These are phyloP conservation scores for Orychophragmus violaceus DNA, from an alignment of 345 rosid genomes.

Conservation along the genomic window DNA sequence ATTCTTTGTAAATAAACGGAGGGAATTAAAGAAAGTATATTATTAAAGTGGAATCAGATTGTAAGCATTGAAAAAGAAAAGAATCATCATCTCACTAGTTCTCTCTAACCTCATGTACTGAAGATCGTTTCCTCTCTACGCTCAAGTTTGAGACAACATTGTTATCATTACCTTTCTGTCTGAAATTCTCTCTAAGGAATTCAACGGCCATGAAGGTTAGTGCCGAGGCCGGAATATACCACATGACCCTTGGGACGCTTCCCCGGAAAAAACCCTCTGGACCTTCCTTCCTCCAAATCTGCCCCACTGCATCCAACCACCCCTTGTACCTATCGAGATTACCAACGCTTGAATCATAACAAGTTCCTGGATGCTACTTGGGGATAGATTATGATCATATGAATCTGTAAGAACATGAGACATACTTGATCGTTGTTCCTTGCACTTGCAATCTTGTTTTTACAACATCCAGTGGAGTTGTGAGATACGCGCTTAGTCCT, in stretches of 20 bases:
- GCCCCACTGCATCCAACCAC: conserved; percentile 66
- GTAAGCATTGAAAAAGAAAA: neutral
- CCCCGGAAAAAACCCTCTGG: conserved; percentile 72
- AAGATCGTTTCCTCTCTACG: conserved; percentile 47
- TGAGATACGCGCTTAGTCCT: conserved; percentile 85
- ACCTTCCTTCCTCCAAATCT: conserved; percentile 71
- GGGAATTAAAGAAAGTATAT: neutral
- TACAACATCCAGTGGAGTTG: conserved; percentile 84
- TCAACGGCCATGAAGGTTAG: conserved; percentile 97
- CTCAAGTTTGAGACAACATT: conserved; percentile 35
- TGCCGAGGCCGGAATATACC: conserved; percentile 96
- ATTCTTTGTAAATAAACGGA: neutral
- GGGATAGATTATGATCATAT: neutral
- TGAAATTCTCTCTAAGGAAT: conserved; percentile 70
- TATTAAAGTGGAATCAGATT: conserved; percentile 12
- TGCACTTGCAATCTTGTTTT: conserved; percentile 96
- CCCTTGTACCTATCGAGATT: conserved; percentile 54
- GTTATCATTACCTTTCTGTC: conserved; percentile 32
- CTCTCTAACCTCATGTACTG: conserved; percentile 40
- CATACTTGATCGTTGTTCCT: conserved; percentile 70
- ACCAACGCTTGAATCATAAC: neutral
- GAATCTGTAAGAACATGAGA: neutral
- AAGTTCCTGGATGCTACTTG: neutral
- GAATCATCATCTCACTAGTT: conserved; percentile 14
- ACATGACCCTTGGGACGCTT: conserved; percentile 82